Conservation (phyloP, 192 early-diverging fungal species). For the Globomyces pollinis-pini region DNA sequence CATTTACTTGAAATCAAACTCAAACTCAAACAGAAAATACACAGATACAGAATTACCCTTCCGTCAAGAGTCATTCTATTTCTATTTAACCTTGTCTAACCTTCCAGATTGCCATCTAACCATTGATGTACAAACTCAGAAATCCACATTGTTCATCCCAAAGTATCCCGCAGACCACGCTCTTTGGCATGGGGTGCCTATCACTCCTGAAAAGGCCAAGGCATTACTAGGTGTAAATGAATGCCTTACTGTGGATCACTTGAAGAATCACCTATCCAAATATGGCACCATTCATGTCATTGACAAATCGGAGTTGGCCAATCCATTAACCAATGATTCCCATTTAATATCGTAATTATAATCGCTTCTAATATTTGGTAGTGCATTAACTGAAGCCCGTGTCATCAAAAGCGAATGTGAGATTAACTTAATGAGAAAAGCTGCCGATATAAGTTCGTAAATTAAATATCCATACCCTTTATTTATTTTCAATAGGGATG, state of each 20-base stretch:
- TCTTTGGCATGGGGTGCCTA: conserved; percentile 72
- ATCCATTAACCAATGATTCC: background rate
- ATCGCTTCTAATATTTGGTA: no score
- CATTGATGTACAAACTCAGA: conserved; percentile 54
- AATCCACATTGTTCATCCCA: conserved; percentile 62
- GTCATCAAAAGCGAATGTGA: conserved; percentile 74
- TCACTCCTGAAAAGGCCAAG: conserved; percentile 44
- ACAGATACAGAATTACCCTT: conserved; percentile 78
- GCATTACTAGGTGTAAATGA: conserved; percentile 61
- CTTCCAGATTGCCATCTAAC: conserved; percentile 67
- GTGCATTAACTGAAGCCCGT: conserved; percentile 68
- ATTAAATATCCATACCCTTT: no score
- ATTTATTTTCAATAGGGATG: no score
- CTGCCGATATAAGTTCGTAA: conserved; percentile 63
- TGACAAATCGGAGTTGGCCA: conserved; percentile 25
- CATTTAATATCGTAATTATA: no score
- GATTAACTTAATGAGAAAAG: conserved; percentile 66
- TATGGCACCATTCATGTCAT: conserved; percentile 39
- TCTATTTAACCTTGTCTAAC: conserved; percentile 72
- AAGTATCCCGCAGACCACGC: conserved; percentile 54
- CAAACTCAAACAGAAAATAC: conserved; percentile 12
- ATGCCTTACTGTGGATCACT: conserved; percentile 52
- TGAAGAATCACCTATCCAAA: conserved; percentile 35
- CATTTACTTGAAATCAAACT: background rate
- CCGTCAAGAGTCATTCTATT: conserved; percentile 82